Base-by-base conservation (phyloP, 768 basidiomycete genomes). In the Tricholoma sp. region DNA sequence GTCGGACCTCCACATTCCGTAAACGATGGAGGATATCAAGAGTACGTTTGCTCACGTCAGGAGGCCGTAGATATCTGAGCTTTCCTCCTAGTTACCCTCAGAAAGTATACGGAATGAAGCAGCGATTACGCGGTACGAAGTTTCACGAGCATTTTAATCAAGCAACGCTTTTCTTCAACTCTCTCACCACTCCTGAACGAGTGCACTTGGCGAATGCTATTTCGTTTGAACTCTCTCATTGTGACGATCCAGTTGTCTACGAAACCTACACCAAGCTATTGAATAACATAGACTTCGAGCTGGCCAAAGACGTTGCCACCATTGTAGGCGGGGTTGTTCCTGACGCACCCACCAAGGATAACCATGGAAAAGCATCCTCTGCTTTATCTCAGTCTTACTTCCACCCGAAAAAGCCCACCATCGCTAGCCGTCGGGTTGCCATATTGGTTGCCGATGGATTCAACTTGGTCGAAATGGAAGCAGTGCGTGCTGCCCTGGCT, bases 181-280 rank as follows among this genome's bases (percentile, higher is more conserved):
- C 91, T 6, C 78, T 95, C 48, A 63, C 79, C 1, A 63, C 74
- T 0, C 67, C 82, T 54, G 94, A 95, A 75, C 84, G 86, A 70
- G 59, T 72, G n/a, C 91, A 94, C 67, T 73, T 94, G 31, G 71
- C 83, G 50, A 65, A 72, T 4, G 92, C 90, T 4, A 76, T 90
- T 56, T 81, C 84, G 11, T 95, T 96, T 67, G 93, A 94, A 71
- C 77, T 96, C 33, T 84, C 83, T 56, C 91, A 94, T 65, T 89
- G 88, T 70, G 86, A 91, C 52, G 90, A 94, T 62, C 79, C 80
- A 0, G 70, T 74, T 2, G 88, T 95, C 1, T 88, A 87, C 68
- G 73, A 82, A 66, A 76, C 75, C 2, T 88, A 90, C 67, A 82
- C 88, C 54, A 75, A 80, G 41, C 66, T 86, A 13, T 79, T 91